These are phyloP conservation scores for Leishmania arabica DNA, from an alignment of 208 protist genomes.

Conservation along the genomic window DNA sequence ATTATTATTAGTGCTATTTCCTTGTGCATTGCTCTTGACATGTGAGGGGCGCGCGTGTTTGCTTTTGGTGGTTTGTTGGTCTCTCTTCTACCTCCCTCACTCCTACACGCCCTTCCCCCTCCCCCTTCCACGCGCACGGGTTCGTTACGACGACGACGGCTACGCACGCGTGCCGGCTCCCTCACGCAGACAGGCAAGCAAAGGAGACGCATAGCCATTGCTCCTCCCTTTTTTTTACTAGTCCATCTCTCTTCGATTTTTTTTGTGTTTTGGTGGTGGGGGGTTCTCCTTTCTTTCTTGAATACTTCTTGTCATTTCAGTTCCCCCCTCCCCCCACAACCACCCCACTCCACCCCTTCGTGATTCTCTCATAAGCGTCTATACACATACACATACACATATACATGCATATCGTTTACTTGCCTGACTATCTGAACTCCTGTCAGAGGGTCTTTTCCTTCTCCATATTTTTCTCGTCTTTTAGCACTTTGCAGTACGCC, in stretches of 20 bases:
- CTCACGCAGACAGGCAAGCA: neutral
- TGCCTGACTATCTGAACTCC: too few relatives aligned
- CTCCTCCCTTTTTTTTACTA: neutral
- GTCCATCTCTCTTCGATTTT: neutral
- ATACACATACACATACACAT: conserved; percentile 1
- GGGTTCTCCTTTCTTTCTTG: too few relatives aligned
- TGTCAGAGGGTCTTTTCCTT: too few relatives aligned
- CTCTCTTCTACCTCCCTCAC: neutral
- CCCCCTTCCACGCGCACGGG: neutral
- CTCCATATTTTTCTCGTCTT: neutral
- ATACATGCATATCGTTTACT: conserved; percentile 13
- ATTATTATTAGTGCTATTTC: neutral
- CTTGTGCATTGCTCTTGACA: neutral
- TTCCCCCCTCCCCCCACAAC: neutral
- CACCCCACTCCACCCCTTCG: neutral
- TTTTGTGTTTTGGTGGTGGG: neutral
- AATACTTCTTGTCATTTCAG: neutral
- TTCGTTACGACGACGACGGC: neutral
- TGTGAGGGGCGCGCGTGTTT: neutral
- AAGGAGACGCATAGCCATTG: neutral
- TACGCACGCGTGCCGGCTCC: neutral
- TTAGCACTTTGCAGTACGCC: too few relatives aligned
- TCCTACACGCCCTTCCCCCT: neutral
- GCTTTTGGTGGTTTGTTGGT: neutral
- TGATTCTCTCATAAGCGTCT: neutral